Base-by-base conservation (phyloP, 164 flowering plant species). In the Kingdonia uniflora region DNA sequence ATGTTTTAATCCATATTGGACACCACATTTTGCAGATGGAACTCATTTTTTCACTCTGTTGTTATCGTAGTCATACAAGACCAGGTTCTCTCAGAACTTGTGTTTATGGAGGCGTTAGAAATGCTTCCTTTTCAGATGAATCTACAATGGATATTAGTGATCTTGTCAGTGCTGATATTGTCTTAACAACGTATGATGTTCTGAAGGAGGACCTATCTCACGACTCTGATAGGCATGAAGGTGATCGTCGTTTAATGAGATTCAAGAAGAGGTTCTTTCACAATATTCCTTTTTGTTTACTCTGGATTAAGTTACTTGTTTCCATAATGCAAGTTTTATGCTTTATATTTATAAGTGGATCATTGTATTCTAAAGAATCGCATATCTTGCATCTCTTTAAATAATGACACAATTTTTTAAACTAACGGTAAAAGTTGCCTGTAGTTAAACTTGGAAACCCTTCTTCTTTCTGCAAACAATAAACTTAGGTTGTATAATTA, bases 161-260 rank as follows among this genome's bases (percentile, higher is more conserved):
- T 61, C 84, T 92, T 56, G 66, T 79, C 47, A 59, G 51, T 68
- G 82, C 91, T 67, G 96, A 92, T 61, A 78, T 92, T 58, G 95
- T 92, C 20, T 64, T 92, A 58, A 92, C 99, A 60, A 82, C 96
- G 22, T 92, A 92, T 70, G 99, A 92, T 70, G 82, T 85, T n/a
- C 79, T 92, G 52, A 86, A 74, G 67, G 96, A 84, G 58, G 99
- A 92, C 66, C 65, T 88, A 14, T 84, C 89, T 14, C 96, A 88
- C 66, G 99, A 88, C 66, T 70, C 78, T 56, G 96, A 88, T 57
- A 78, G 98, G 73, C 85, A 85, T 68, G 94, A 80, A 71, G 91
- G 96, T 42, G 95, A 87, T 71, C 82, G 87, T 0, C 94, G 80
- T 64, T 45, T 72, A 57, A 65, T 92, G 85, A 84, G 98, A 82